phyloP scores from a whole-genome alignment of 2,329 filamentous ascomycete species.

The Sporothrix phasma region DNA sequence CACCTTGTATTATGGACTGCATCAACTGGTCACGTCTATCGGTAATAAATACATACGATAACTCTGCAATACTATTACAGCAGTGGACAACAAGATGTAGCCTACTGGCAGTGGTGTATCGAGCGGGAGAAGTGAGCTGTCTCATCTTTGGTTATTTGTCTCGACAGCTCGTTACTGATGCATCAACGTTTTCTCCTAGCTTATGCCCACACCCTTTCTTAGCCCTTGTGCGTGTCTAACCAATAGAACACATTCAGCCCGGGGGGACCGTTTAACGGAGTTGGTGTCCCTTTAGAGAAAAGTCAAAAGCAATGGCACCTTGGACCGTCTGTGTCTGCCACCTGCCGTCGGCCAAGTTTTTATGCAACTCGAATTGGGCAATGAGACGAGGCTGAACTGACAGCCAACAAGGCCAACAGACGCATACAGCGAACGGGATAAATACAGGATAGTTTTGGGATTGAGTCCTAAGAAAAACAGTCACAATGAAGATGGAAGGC shows the following conservation, averaged over 20 bases:
- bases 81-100: no score
- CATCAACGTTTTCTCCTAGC: background rate
- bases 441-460: background rate
- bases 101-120: background rate
- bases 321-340: background rate
- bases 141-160: background rate
- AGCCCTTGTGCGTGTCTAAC: background rate
- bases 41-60: no score
- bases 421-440: background rate
- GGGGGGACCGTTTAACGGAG: background rate
- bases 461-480: background rate
- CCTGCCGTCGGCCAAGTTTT: background rate
- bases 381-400: background rate
- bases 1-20: no score
- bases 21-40: no score
- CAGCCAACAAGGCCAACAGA: background rate
- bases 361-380: background rate
- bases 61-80: no score
- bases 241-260: background rate
- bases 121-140: background rate
- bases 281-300: background rate
- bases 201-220: background rate
- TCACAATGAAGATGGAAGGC: background rate
- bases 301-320: background rate
- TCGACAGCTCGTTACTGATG: background rate